These are phyloP conservation scores for Colletotrichum sp. DNA, from an alignment of 2,329 filamentous ascomycete species.

Conservation along the genomic window DNA sequence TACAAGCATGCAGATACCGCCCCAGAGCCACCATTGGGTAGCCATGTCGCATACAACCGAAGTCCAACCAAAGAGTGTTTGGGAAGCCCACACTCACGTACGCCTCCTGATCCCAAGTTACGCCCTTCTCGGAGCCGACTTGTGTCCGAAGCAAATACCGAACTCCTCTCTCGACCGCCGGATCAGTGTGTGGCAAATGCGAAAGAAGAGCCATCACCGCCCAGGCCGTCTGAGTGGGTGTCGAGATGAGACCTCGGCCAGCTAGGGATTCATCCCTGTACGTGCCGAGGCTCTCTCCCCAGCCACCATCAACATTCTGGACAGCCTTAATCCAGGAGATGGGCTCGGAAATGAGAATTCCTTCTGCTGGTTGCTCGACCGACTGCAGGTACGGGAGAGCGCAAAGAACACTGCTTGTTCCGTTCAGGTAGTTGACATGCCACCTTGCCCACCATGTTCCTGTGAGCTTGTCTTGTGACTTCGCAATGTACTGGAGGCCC, in stretches of 20 bases:
- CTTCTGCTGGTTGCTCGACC: background rate
- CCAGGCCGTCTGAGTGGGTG: background rate
- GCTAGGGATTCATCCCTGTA: background rate
- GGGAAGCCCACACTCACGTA: conserved; percentile 3
- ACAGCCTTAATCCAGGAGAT: background rate
- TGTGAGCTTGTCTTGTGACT: background rate
- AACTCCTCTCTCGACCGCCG: background rate
- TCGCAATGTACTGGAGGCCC: background rate
- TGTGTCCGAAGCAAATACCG: background rate
- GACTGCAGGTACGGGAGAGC: background rate
- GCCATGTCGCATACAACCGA: background rate
- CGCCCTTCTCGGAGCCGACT: background rate
- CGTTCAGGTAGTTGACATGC: conserved; percentile 11
- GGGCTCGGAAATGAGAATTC: background rate
- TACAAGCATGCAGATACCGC: background rate
- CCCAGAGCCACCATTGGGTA: conserved; percentile 3
- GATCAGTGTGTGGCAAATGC: background rate
- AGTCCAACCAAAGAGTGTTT: conserved; percentile 1
- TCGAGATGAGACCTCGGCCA: background rate
- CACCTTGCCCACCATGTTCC: conserved; percentile 2
- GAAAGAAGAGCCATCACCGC: background rate
- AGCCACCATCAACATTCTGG: background rate
- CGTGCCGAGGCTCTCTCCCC: background rate
- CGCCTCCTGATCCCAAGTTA: background rate
- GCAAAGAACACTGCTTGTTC: background rate